Conservation (phyloP, 805 yeast genomes). For the Limtongia smithiae region DNA sequence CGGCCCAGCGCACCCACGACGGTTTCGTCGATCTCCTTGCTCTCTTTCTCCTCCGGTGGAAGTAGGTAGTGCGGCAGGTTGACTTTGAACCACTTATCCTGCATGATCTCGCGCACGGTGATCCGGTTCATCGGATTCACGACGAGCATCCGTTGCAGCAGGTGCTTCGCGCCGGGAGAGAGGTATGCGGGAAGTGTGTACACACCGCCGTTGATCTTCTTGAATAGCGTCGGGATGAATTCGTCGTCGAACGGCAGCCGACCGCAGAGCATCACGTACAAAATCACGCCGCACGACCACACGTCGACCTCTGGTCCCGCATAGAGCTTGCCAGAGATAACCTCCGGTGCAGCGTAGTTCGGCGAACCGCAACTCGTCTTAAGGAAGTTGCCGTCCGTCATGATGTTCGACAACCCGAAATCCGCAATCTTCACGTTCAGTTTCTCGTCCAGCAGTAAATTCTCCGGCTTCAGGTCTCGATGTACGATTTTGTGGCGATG, state of each 20-base stretch:
- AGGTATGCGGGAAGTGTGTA: conserved; percentile 84
- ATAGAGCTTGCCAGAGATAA: conserved; percentile 85
- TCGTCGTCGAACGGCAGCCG: conserved; percentile 95
- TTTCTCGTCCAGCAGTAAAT: conserved; percentile 80
- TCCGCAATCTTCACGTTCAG: conserved; percentile 94
- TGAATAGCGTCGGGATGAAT: conserved; percentile 88
- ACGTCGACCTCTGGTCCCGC: conserved; percentile 99
- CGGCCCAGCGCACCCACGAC: conserved; percentile 68
- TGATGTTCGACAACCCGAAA: conserved; percentile 88
- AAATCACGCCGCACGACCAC: conserved; percentile 94
- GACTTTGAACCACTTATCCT: conserved; percentile 88
- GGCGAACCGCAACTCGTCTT: conserved; percentile 97
- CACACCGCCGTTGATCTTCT: conserved; percentile 85
- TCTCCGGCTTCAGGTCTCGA: conserved; percentile 94
- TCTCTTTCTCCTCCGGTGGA: conserved; percentile 48
- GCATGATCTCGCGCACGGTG: conserved; percentile 85
- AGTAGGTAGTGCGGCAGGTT: conserved; percentile 75
- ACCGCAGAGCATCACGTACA: conserved; percentile 94
- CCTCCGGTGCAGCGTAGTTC: conserved; percentile 97
- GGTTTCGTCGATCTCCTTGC: conserved; percentile 60
- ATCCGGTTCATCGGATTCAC: conserved; percentile 93
- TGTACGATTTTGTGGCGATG: conserved; percentile 96
- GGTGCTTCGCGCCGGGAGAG: conserved; percentile 76
- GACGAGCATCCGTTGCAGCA: conserved; percentile 84
- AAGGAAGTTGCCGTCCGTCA: conserved; percentile 95